phyloP scores from a whole-genome alignment of 1,139 yeast genomes.

The Sugiyamaella japonica region DNA sequence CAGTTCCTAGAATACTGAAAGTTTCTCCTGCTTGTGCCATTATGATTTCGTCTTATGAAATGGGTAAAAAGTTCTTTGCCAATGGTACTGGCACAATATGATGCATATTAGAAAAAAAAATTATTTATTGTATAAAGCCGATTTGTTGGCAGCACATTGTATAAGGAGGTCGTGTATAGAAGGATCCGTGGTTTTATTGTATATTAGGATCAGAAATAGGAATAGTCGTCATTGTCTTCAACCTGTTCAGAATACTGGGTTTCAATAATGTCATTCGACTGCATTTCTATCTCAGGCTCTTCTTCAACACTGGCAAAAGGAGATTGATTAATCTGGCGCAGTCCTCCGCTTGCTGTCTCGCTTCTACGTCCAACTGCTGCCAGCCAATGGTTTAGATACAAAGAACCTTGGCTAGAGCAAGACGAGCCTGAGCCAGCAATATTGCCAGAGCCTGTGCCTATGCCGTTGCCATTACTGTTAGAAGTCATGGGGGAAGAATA shows the following conservation, averaged over 20 bases:
- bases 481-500: slow-evolving; percentile 2
- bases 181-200: background rate
- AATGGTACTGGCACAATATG: slow-evolving; percentile 23
- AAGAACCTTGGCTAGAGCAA: background rate
- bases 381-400: slow-evolving; percentile 11
- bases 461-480: background rate
- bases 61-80: slow-evolving; percentile 66
- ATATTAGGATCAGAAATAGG: background rate
- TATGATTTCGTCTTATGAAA: slow-evolving; percentile 94
- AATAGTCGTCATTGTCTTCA: background rate
- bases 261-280: background rate
- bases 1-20: slow-evolving; percentile 81
- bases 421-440: background rate
- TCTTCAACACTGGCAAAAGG: slow-evolving; percentile 9
- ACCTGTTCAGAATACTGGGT: background rate
- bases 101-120: background rate
- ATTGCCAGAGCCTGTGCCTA: background rate
- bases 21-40: slow-evolving; percentile 98
- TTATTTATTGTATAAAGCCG: background rate
- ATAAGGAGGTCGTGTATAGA: too few species aligned
- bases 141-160: background rate
- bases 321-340: slow-evolving; percentile 2
- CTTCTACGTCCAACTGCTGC: background rate
- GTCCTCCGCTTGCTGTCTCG: background rate
- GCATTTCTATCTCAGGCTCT: background rate